Conservation (phyloP, 148 eudicot genomes). For the Persicaria tinctoria region DNA sequence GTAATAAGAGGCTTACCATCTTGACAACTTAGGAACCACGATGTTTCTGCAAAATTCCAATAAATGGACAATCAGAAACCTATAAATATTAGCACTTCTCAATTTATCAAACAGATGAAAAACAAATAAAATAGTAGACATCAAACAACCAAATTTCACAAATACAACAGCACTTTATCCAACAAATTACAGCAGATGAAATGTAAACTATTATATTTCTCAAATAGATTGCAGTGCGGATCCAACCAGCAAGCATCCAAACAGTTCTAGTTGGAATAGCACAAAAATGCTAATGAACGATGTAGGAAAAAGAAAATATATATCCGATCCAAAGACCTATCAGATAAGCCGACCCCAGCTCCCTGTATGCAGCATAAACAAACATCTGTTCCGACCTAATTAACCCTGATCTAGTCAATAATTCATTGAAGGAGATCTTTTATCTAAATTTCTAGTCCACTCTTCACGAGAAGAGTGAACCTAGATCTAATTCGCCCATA, state of each 20-base stretch:
- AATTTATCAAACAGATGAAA: not conserved
- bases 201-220: not conserved
- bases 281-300: not conserved
- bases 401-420: not conserved
- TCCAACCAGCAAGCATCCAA: not conserved
- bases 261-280: not conserved
- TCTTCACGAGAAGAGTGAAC: not conserved
- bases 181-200: not conserved
- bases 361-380: not conserved
- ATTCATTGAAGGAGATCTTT: not conserved
- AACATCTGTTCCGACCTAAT: not conserved
- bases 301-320: not conserved
- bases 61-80: not conserved
- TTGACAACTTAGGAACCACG: not conserved
- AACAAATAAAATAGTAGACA: not conserved
- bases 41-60: not conserved
- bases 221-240: not conserved
- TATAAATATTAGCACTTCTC: not conserved
- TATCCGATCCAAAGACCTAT: not conserved
- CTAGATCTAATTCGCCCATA: not conserved
- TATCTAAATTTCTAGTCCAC: not conserved
- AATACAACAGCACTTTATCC: not conserved
- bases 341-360: too few species aligned
- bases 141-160: not conserved
- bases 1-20: not conserved